These are phyloP conservation scores for Lachnellula hyalina DNA, from an alignment of 2,329 filamentous ascomycete species.

Conservation along the genomic window DNA sequence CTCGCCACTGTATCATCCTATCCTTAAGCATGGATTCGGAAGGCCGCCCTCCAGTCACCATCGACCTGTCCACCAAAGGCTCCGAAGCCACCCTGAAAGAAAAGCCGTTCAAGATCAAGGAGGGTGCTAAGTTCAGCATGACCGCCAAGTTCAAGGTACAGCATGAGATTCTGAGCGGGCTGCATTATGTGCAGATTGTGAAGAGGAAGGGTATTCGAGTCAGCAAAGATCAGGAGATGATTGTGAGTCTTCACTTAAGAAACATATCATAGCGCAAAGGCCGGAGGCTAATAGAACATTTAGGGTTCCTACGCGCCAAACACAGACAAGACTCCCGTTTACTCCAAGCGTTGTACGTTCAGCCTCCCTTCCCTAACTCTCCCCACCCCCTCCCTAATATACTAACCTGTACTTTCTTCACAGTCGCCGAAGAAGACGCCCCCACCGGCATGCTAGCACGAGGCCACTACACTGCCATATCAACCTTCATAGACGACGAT, in stretches of 20 bases:
- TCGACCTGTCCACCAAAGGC: conserved; percentile 73
- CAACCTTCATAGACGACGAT: conserved; percentile 93
- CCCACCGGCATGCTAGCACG: conserved; percentile 86
- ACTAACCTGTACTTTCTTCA: conserved; percentile 1
- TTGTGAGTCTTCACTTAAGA: conserved; percentile 54
- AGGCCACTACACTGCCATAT: conserved; percentile 83
- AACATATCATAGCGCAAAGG: not conserved
- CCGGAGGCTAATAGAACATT: conserved; percentile 9
- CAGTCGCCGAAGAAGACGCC: conserved; percentile 87
- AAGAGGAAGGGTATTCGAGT: conserved; percentile 83
- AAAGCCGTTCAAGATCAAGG: conserved; percentile 96
- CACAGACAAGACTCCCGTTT: conserved; percentile 78
- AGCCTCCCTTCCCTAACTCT: conserved; percentile 14
- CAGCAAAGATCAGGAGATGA: conserved; percentile 96
- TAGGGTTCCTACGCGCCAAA: conserved; percentile 91
- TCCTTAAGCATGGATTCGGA: conserved; percentile 82
- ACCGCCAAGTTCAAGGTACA: conserved; percentile 92
- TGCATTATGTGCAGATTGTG: conserved; percentile 94
- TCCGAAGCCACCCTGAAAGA: conserved; percentile 75
- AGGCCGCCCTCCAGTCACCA: conserved; percentile 77
- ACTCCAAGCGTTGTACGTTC: conserved; percentile 85
- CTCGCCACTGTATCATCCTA: conserved; percentile 88
- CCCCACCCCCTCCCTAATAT: not conserved
- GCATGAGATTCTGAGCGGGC: conserved; percentile 88
- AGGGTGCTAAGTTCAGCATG: conserved; percentile 91